Evolutionary conservation across 345 rosid species (phyloP), one percentile per base, ranked within the genome.

Genomic region (Brassica cretica): DNA sequence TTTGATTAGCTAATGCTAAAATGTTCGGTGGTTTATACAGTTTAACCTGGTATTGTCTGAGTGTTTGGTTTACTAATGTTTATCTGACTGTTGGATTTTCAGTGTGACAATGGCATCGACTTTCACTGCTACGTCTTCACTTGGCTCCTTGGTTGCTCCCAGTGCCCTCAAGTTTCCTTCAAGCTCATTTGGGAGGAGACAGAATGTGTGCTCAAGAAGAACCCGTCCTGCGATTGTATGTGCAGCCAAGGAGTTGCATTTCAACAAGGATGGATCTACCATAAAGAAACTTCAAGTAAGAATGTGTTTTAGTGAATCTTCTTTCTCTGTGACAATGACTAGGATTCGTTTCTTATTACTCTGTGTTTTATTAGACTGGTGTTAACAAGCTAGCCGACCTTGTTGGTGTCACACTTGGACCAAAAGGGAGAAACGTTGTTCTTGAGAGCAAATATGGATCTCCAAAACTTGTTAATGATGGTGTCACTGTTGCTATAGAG

Each of bases 391-490:
- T 96, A 33, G 99, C 97, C 8, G 96, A 96, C 82, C 78, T 93
- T 58, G 97, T 96, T 51, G 98, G 99, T 74, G 99, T 93, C 64
- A 96, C 99, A 2, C 97, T 96, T 75, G 99, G 99, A 73, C 99
- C 98, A 4, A 91, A 93, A 79, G 98, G 99, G 53, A 83, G 99
- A 74, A 96, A 96, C 76, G 99, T 96, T 82, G 99, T 95, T 61
- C 92, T 95, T 9, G 99, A 95, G 86, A 93, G 98, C 90, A 95
- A 93, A 83, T 95, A 95, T 77, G 98, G 99, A 3, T 93, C 99
- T 51, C 98, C 99, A 0, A 91, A 86, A 85, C 91, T 95, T 73
- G 98, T 93, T 46, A 95, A 93, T 73, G 99, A 95, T 67, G 99
- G 99, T 67, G 99, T 95, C 19, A 95, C 99, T 10, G 98, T 95